Conservation (phyloP, 1,139 yeast genomes). For the Yamadazyma dendronema region DNA sequence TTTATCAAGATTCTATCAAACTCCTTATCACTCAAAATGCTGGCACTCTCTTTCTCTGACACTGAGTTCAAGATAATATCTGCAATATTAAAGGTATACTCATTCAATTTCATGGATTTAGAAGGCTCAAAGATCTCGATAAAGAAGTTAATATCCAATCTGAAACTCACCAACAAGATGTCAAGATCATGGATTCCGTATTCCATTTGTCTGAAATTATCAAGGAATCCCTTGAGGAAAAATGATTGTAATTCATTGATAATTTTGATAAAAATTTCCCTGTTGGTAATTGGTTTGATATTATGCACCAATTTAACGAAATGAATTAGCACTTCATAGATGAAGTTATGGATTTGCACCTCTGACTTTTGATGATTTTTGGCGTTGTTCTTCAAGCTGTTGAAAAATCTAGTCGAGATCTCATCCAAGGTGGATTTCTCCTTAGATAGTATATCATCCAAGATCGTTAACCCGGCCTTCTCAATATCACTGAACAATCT, state of each 20-base stretch:
- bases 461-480: slow-evolving; percentile 40
- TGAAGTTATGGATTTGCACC: slow-evolving; percentile 38
- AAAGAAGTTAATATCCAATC: slow-evolving; percentile 40
- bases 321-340: slow-evolving; percentile 40
- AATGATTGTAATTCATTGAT: slow-evolving; percentile 41
- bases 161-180: slow-evolving; percentile 24
- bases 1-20: slow-evolving; percentile 30
- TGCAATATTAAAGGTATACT: slow-evolving; percentile 34
- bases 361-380: slow-evolving; percentile 5
- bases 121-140: slow-evolving; percentile 43
- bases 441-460: slow-evolving; percentile 40
- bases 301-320: slow-evolving; percentile 43
- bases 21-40: slow-evolving; percentile 16
- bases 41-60: slow-evolving; percentile 25
- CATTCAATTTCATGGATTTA: slow-evolving; percentile 34
- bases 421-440: slow-evolving; percentile 38
- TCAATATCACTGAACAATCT: slow-evolving; percentile 45
- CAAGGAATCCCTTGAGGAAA: slow-evolving; percentile 35
- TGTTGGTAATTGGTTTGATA: slow-evolving; percentile 43
- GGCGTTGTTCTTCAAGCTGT: slow-evolving; percentile 12
- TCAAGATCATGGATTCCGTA: slow-evolving; percentile 15
- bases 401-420: slow-evolving; percentile 29
- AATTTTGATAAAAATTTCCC: slow-evolving; percentile 35
- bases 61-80: slow-evolving; percentile 33
- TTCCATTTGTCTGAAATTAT: slow-evolving; percentile 26